These are phyloP conservation scores for Marsdenia floribunda DNA, from an alignment of 257 asterid species.

Conservation along the genomic window DNA sequence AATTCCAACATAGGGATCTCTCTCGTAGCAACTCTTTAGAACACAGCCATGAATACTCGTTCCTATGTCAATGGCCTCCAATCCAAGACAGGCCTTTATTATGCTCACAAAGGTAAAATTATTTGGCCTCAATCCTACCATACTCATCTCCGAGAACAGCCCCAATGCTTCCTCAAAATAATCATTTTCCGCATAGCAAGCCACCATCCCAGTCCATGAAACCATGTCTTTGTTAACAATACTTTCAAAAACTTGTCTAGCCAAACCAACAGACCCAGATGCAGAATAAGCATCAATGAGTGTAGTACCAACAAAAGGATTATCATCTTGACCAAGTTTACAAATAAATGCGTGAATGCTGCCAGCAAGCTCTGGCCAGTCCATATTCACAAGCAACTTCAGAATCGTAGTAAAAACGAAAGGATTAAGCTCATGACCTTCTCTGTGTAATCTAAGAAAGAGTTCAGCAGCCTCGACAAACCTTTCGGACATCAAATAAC, in stretches of 20 bases:
- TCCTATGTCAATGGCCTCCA: constrained; percentile 42
- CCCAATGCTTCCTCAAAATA: constrained; percentile 49
- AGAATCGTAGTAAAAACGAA: constrained; percentile 37
- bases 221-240: constrained; percentile 68
- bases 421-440: constrained; percentile 43
- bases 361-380: constrained; percentile 22
- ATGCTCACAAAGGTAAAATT: constrained; percentile 77
- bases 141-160: constrained; percentile 56
- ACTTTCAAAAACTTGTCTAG: constrained; percentile 56
- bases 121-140: constrained; percentile 61
- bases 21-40: constrained; percentile 62
- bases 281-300: constrained; percentile 71
- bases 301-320: constrained; percentile 70
- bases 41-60: constrained; percentile 70
- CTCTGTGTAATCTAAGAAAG: constrained; percentile 33
- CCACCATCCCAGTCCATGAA: constrained; percentile 83
- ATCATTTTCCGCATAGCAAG: constrained; percentile 72
- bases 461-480: constrained; percentile 25
- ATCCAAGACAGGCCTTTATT: constrained; percentile 79
- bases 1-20: constrained; percentile 74
- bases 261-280: constrained; percentile 47
- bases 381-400: constrained; percentile 39
- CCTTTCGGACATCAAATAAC: constrained; percentile 14
- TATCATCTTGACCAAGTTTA: constrained; percentile 27
- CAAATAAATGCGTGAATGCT: constrained; percentile 27